Percentiles rank a stretch among this genome's conserved stretches.
These are phyloP conservation scores for Microsporum canis DNA, from an alignment of 2,329 filamentous ascomycete species.

Conservation along the genomic window DNA sequence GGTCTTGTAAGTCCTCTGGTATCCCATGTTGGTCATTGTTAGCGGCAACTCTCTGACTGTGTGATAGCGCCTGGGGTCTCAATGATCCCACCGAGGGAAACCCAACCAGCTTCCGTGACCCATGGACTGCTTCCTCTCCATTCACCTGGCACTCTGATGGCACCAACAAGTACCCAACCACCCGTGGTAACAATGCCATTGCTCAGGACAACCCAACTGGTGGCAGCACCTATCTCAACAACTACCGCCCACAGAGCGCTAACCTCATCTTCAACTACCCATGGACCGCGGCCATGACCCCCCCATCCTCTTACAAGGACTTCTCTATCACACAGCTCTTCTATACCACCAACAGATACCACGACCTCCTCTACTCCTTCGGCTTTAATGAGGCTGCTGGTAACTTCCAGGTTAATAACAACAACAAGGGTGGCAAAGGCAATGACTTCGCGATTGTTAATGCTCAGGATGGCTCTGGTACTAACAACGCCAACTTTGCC, in stretches of 20 bases:
- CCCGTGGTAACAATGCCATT: slow-evolving; percentile 13
- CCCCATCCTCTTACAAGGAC: slow-evolving; percentile 10
- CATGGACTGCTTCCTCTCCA: slow-evolving; percentile 7
- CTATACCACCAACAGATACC: slow-evolving; percentile 11
- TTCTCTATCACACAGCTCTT: slow-evolving; percentile 12
- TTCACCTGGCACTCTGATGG: slow-evolving; percentile 12
- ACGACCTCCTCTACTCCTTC: slow-evolving; percentile 10
- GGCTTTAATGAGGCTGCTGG: slow-evolving; percentile 12
- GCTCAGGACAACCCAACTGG: slow-evolving; percentile 12
- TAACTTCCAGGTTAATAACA: slow-evolving; percentile 11
- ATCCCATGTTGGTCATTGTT: background rate
- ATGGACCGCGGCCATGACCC: slow-evolving; percentile 3
- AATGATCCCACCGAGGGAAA: slow-evolving; percentile 12
- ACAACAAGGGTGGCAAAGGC: slow-evolving; percentile 9
- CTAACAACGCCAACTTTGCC: slow-evolving; percentile 13
- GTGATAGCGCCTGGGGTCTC: slow-evolving; percentile 8
- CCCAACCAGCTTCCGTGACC: slow-evolving; percentile 6
- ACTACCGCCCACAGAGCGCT: slow-evolving; percentile 12
- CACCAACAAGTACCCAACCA: slow-evolving; percentile 7
- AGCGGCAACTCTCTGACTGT: background rate
- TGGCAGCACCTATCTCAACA: slow-evolving; percentile 10
- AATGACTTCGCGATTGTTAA: slow-evolving; percentile 12
- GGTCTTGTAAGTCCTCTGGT: slow-evolving; percentile 8
- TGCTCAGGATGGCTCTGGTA: slow-evolving; percentile 12
- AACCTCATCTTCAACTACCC: slow-evolving; percentile 11